phyloP scores from a whole-genome alignment of 768 basidiomycete genomes.

The Russula ochroleuca region DNA sequence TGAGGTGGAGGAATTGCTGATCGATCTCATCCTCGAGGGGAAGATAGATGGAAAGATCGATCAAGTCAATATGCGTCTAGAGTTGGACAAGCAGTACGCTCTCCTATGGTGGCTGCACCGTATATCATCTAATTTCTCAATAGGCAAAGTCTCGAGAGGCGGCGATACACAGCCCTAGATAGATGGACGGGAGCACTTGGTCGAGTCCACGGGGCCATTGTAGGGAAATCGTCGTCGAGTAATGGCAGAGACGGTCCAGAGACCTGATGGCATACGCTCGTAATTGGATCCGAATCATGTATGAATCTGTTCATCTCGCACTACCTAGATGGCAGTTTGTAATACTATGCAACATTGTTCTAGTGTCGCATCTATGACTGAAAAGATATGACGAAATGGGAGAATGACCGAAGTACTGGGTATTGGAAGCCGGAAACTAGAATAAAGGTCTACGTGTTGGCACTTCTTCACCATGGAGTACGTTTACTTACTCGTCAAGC shows the following conservation, averaged over 20 bases:
- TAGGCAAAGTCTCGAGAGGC: conserved; percentile 85
- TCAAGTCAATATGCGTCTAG: conserved; percentile 89
- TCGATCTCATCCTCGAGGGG: conserved; percentile 93
- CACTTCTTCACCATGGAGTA: not conserved
- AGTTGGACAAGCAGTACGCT: conserved; percentile 80
- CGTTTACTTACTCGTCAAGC: conserved; percentile 17
- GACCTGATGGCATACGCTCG: conserved; percentile 2
- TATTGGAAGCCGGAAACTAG: not conserved
- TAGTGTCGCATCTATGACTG: not conserved
- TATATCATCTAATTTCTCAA: conserved; percentile 16
- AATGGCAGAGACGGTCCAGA: conserved; percentile 21
- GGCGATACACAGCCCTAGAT: conserved; percentile 73
- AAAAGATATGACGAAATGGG: not conserved
- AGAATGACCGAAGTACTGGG: not conserved
- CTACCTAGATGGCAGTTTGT: conserved; percentile 15
- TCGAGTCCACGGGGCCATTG: conserved; percentile 67
- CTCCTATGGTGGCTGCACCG: not conserved
- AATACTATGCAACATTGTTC: conserved; percentile 11
- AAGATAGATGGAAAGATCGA: conserved; percentile 96
- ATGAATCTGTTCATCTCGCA: conserved; percentile 9
- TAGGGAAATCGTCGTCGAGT: conserved; percentile 57
- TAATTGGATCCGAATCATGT: conserved; percentile 4
- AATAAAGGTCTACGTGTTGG: not conserved
- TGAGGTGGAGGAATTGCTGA: conserved; percentile 91
- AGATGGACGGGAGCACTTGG: conserved; percentile 84